Base-by-base conservation (phyloP, 306 rosid genomes). In the Hylodesmum podocarpum region DNA sequence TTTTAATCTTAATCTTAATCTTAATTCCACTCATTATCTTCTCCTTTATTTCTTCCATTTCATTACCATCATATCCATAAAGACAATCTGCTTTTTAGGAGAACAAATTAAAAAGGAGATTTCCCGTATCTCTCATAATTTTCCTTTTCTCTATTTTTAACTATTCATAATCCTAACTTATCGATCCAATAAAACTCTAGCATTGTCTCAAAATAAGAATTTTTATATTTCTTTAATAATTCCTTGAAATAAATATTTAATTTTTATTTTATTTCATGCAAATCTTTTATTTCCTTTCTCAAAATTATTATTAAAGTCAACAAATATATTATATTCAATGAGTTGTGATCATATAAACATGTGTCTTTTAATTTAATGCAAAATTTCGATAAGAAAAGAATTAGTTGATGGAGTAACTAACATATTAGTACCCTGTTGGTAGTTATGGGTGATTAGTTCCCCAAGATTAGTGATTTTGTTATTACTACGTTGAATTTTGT, bases 11-110 rank as follows among this genome's bases (percentile, higher is more conserved):
- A n/a, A n/a, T n/a, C n/a, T n/a, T n/a, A n/a, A 51, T 37, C 22
- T 49, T 59, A 27, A 75, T 62, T 68, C 22, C 46, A 16, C 37
- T 51, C 62, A 72, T 73, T 73, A 54, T 70, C 43, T 16, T 18
- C 2, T 21, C 0, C 55, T 8, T 67, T 7, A 16, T 41, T 16
- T 49, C 31, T 24, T 27, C 16, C 5, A 28, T 14, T 65, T 61
- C 72, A 24, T 75, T 69, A 14, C 4, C 68, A 67, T 67, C 40
- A 57, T 68, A 40, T 22, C 76, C 70, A 57, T 41, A 19, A 55
- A 77, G 36, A 28, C 39, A 53, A 53, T 16, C 10, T 14, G n/a
- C 76, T 43, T 76, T 55, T 55, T 15, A 29, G 0, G 57, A 55
- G 0, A 13, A 37, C 4, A 0, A 33, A 1, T 5, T 5, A 1